phyloP scores from a whole-genome alignment of 208 protist species.

The Willaertia magna region DNA sequence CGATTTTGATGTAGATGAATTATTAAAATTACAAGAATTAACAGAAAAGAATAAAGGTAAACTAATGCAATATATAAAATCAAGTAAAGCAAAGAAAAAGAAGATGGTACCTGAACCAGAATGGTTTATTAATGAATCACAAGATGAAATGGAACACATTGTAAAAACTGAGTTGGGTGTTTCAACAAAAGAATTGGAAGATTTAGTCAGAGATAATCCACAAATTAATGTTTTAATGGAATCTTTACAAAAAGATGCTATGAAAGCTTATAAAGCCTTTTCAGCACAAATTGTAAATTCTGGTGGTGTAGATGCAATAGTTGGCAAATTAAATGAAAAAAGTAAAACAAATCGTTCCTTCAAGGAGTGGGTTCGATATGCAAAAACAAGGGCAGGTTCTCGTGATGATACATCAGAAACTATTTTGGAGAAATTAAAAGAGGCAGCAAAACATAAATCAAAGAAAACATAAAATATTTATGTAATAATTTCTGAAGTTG shows the following conservation, averaged over 20 bases:
- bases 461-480: background rate
- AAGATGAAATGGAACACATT: background rate
- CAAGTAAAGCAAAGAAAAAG: background rate
- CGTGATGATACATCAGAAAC: too few relatives aligned
- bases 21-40: background rate
- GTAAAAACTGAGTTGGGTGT: background rate
- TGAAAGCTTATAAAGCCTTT: background rate
- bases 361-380: background rate
- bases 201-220: background rate
- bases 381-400: too few relatives aligned
- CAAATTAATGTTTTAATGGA: background rate
- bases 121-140: too few relatives aligned
- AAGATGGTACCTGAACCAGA: background rate
- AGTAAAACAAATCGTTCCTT: background rate
- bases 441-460: background rate
- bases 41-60: background rate
- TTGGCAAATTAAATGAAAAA: background rate
- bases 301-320: background rate
- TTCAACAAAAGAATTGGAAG: background rate
- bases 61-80: background rate
- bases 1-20: background rate
- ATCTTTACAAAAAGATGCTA: background rate
- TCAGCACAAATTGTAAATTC: background rate
- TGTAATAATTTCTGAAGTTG: too few relatives aligned
- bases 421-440: too few relatives aligned